Base-by-base conservation (phyloP, 345 rosid species). In the Laguncularia racemosa region DNA sequence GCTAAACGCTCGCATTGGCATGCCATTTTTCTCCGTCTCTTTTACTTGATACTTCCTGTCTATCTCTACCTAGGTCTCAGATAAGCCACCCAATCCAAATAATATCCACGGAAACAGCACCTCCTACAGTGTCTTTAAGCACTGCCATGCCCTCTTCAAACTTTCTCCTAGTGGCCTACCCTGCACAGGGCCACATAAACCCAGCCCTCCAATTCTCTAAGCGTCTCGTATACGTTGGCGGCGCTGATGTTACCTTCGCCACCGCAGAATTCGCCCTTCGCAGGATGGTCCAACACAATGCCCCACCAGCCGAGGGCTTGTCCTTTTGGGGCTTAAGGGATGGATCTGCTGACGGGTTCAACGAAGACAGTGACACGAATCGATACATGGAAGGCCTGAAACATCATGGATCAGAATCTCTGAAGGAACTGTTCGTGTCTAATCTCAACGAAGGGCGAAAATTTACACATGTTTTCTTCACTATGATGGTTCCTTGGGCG, bases 171-270 rank as follows among this genome's bases (percentile, higher is more conserved):
- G 63, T 85, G 17, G 53, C 79, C 1, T 81, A 17, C 38, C 84
- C 86, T 0, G 76, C 75, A 0, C 85, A 76, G 61, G 93, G 93
- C 53, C 89, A 83, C 74, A 59, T 85, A 14, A 85, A 83, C 64
- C 93, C 89, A 0, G 28, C 71, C 23, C 71, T 81, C 23, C 75
- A 75, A 19, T 65, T 83, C 33, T 86, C 87, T 61, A 79, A 70
- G 72, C 75, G 83, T n/a, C 73, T 86, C 20, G 47, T 76, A 19
- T 56, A 63, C 59, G 7, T 33, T 7, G 40, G 63, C 8, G 89
- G 93, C 0, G 70, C 62, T 10, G 65, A 44, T 1, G 82, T 81
- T 57, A 86, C 89, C 46, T 67, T 75, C 33, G 55, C 74, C 26
- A 83, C 78, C 20, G 33, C 58, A 1, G 2, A 73, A 65, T 59